Evolutionary conservation across 306 rosid species (phyloP), one percentile per base, ranked within the genome.

Genomic region (Fragaria ananassa): DNA sequence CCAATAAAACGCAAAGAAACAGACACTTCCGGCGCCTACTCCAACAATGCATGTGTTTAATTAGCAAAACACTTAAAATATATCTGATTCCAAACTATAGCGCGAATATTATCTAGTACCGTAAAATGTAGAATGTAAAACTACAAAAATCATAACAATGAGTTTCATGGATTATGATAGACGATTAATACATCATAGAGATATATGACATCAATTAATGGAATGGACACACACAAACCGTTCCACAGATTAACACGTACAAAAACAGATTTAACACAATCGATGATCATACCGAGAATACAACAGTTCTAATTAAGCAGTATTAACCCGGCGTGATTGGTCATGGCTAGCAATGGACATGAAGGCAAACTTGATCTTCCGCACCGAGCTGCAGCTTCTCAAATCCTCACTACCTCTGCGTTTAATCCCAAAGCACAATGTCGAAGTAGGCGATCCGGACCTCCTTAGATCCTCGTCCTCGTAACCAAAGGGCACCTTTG

Each of bases 401-500:
- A 75, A 69, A 8, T 49, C 45, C 35, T 49, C n/a, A 29, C 41
- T 51, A 37, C 25, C 41, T 71, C 51, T 75, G n/a, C 67, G 29
- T 77, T 39, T 60, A 5, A 68, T 67, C 19, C 79, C 74, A 66
- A 80, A 82, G 51, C 86, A 74, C 74, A 70, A 74, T 7, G 74
- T 74, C 44, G 84, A 80, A 34, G 49, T 82, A 0, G 82, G 78
- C 25, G 86, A 83, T 61, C 67, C 15, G 3, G 75, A 35, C 3
- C 39, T 74, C 6, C 39, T 45, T 2, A 21, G 2, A 25, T 42
- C 21, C 53, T 81, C 68, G 6, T 71, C 47, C 14, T 51, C 67
- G 42, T 18, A 17, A 6, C 17, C 21, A 18, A 65, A 76, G 1
- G 49, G 53, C 11, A 54, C 15, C 34, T 25, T 39, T 0, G 65